Base-by-base conservation (phyloP, 441 rosid species). In the Geranium incanum region DNA sequence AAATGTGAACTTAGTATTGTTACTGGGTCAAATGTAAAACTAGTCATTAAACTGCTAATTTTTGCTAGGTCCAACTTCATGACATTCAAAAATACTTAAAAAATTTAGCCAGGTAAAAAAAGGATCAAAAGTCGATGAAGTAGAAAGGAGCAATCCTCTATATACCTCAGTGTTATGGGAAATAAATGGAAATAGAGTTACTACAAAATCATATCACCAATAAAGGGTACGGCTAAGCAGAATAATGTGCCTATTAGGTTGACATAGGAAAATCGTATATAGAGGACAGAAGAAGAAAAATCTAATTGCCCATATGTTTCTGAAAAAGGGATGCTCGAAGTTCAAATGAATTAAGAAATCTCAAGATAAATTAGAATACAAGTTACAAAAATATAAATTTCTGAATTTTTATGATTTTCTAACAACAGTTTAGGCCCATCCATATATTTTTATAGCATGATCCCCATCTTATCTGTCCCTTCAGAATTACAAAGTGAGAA, bases 251-350 rank as follows among this genome's bases (percentile, higher is more conserved):
- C 7, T 18, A 18, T 28, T 18, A 19, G 65, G 8, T 59, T 64
- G 39, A 16, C 33, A 23, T 12, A 18, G 67, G 39, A 33, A 33
- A 64, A 64, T 16, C 67, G 9, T 12, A 23, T 57, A 64, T 23
- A 33, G n/a, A 28, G 39, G 68, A n/a, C 21, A 13, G 8, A 36
- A 65, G 43, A 6, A 36, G 33, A 33, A 59, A 33, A 65, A 13
- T 65, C 9, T 36, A 36, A n/a, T 36, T 65, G 68, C 68, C 18
- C 68, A 12, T 66, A 66, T 37, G 68, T n/a, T 36, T 66, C 68
- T 66, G 41, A 28, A 64, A 62, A 21, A 66, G 5, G 13, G 45
- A 16, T 6, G 0, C 21, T 66, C 6, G 23, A 37, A 37, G 23
- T 13, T 36, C n/a, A 12, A 33, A 45, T 33, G 37, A 36, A 66